Conservation (phyloP, 2,329 filamentous ascomycete genomes). For the Aspergillus bombycis region DNA sequence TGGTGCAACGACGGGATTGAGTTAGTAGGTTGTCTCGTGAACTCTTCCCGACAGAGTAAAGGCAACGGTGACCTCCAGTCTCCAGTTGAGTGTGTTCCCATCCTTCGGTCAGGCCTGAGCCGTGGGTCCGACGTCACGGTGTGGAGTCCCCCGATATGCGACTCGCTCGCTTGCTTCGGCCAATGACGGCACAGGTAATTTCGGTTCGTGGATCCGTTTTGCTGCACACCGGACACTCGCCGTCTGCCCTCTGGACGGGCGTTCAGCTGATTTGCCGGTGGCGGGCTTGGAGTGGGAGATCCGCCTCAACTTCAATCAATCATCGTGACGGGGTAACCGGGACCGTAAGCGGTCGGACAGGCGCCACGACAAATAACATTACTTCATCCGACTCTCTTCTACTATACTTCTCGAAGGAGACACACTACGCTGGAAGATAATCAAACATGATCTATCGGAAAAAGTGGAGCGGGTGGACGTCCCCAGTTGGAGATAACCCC, state of each 20-base stretch:
- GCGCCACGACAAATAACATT: not conserved
- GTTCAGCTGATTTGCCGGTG: not conserved
- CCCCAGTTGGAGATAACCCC: not conserved
- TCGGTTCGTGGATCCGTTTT: not conserved
- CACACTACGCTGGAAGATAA: not conserved
- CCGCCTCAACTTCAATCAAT: not conserved
- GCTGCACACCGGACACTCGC: not conserved
- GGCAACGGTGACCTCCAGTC: not conserved
- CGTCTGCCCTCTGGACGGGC: not conserved
- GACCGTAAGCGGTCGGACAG: not conserved
- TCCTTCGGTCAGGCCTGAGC: not conserved
- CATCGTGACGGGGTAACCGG: not conserved
- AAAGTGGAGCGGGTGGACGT: not conserved
- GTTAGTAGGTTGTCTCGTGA: conserved; percentile 15
- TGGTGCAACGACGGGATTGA: not conserved
- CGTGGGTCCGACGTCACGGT: conserved; percentile 4
- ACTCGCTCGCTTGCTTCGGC: not conserved
- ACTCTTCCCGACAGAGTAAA: conserved; percentile 23
- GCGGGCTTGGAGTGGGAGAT: not conserved
- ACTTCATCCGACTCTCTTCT: not conserved
- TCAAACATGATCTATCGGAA: not conserved
- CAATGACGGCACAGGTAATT: not conserved
- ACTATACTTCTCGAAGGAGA: not conserved
- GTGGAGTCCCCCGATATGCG: not conserved
- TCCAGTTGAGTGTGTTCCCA: too few species aligned